Conservation (phyloP, 257 asterid species). For the Ilex asprella region DNA sequence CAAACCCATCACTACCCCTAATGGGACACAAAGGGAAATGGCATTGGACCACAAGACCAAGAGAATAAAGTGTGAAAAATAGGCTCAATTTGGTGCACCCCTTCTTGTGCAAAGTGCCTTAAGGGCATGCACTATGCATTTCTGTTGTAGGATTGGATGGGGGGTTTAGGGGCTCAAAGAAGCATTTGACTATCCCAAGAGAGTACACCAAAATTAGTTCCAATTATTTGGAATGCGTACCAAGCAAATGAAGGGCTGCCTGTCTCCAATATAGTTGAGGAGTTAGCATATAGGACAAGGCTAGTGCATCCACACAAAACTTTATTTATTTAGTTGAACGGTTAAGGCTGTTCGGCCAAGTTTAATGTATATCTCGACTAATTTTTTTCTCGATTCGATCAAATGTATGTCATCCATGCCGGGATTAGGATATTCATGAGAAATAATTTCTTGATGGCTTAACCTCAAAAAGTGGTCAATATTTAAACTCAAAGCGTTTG, state of each 20-base stretch:
- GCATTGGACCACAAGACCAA: constrained; percentile 28
- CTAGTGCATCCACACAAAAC: no score
- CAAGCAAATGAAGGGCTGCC: constrained; percentile 11
- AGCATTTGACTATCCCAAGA: constrained; percentile 28
- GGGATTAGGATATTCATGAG: no score
- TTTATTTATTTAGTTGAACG: no score
- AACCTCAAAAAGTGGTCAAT: no score
- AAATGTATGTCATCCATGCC: no score
- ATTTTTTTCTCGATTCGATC: no score
- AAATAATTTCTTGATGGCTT: no score
- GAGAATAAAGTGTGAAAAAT: constrained; percentile 19
- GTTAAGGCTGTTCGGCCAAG: no score
- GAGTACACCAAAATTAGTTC: constrained; percentile 21
- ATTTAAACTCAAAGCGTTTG: no score
- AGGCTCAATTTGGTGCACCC: constrained; percentile 9
- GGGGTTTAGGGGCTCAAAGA: constrained; percentile 59
- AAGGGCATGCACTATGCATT: constrained; percentile 20
- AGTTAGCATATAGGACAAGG: no score
- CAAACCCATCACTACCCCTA: constrained; percentile 37
- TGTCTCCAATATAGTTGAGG: constrained; percentile 8
- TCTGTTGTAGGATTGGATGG: constrained; percentile 17
- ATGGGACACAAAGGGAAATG: constrained; percentile 24
- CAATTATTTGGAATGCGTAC: constrained; percentile 22
- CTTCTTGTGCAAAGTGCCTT: constrained; percentile 21
- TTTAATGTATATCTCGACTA: no score